Base-by-base conservation (phyloP, 345 rosid genomes). In the Leavenworthia alabamica region DNA sequence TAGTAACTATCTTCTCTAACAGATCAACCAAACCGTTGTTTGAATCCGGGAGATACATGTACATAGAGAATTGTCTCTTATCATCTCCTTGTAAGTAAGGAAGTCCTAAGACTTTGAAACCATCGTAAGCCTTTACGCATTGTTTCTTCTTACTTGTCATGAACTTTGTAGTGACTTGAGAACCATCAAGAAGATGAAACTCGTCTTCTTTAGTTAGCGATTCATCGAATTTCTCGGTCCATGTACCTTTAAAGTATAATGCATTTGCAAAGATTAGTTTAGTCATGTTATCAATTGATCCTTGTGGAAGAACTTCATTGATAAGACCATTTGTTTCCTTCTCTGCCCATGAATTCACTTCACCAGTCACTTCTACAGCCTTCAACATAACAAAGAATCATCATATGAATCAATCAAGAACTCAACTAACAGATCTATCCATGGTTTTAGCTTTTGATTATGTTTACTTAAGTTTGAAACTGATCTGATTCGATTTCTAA, bases 91-190 rank as follows among this genome's bases (percentile, higher is more conserved):
- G 83, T 36, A 78, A 71, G 63, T 88, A 91, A 28, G 85, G 90
- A 62, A 91, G 90, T 15, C 86, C 71, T 27, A 83, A 74, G 20
- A 91, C 96, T 53, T 88, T 88, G 66, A 86, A 91, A 17, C 80
- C 82, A 47, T 84, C 79, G 10, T 76, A 86, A 56, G 77, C 77
- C 0, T 67, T 8, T 1, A 81, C 55, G 2, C 22, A 36, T 15
- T 91, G 98, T 50, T 82, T 72, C 77, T 88, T 80, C 53, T 75
- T 66, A 76, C 86, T 83, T 45, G 88, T 81, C 98, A 91, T 91
- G 62, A 86, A 91, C 1, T 84, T 85, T 12, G 70, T 92, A 16
- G 70, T 57, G 59, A 84, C 79, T 26, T 78, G 46, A 44, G 59
- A 60, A 10, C 86, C 96, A 36, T 77, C 69, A 16, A 74, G 63